Evolutionary conservation across 2,329 filamentous ascomycete genomes (phyloP).

Genomic region (Nemania sp.): DNA sequence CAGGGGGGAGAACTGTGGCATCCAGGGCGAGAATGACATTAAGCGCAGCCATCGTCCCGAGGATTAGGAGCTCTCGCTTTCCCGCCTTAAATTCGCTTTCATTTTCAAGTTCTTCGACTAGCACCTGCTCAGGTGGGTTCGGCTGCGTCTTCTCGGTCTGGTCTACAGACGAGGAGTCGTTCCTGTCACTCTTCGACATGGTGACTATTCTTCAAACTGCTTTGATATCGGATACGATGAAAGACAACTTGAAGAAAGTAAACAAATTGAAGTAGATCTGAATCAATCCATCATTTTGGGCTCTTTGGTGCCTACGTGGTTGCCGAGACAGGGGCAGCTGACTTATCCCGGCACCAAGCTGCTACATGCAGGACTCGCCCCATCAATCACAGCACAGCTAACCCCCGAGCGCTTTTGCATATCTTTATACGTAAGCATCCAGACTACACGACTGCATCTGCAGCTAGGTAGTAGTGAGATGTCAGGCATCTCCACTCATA

Average conservation of each 20-base stretch:
- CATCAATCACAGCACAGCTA: constrained; percentile 5
- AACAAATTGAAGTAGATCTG: not conserved
- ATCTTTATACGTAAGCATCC: not conserved
- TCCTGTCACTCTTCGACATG: constrained; percentile 1
- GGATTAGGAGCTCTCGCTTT: constrained; percentile 25
- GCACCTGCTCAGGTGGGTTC: not conserved
- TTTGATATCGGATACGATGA: not conserved
- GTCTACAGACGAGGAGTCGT: constrained; percentile 7
- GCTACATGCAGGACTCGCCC: constrained; percentile 9
- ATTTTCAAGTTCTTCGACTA: not conserved
- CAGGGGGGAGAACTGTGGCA: constrained; percentile 26
- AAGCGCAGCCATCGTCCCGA: constrained; percentile 27
- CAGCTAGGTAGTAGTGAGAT: not conserved
- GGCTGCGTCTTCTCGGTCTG: constrained; percentile 2
- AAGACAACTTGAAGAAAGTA: not conserved
- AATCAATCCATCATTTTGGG: not conserved
- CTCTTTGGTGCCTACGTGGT: constrained; percentile 1
- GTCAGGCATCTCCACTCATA: not conserved
- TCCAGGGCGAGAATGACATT: constrained; percentile 30
- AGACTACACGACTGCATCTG: not conserved
- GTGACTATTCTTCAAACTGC: not conserved
- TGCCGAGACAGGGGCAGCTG: constrained; percentile 4
- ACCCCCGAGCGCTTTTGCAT: not conserved
- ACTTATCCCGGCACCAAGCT: constrained; percentile 3
- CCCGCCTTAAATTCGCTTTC: constrained; percentile 22